Base-by-base conservation (phyloP, 2,329 filamentous ascomycete genomes). In the Penicillium occitanis region DNA sequence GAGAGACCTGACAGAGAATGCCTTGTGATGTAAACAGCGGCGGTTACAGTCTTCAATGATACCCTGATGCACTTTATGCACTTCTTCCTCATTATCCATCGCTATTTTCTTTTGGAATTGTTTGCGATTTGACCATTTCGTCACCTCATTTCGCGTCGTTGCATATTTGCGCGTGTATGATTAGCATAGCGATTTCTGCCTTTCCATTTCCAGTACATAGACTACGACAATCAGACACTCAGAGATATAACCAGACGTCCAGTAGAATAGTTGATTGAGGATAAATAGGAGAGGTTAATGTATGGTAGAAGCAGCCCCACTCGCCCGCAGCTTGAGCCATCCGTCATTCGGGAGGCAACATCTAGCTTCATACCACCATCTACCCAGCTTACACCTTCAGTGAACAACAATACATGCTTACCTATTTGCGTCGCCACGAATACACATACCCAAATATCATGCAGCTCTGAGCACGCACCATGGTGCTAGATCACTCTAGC, bases 401-500 rank as follows among this genome's bases (percentile, higher is more conserved):
- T 25, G 25, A 25, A 14, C 28, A 35, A 14, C 53, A 37, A 19
- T 3, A 14, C 14, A 37, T 25, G 3, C 53, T 33, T 2, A 2
- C n/a, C 8, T 6, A 19, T 50, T 14, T 14, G 46, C 22, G 14
- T 28, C 22, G 13, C 22, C 28, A 2, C 44, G 22, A 19, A 19
- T 7, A n/a, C 11, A 30, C 1, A 5, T 11, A 10, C 25, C 25
- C 13, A 37, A 25, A 40, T 63, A 63, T 64, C 50, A 64, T 64
- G 62, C 62, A 58, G 51, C 28, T 64, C 51, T 63, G 71, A 63
- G 69, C 66, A 72, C 77, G 79, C 79, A 79, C 70, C 62, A 92
- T 92, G 90, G 88, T 89, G 81, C 85, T 90, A 81, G 87, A 90
- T 76, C 80, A 84, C 74, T 85, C 87, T 74, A 88, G 87, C 81